Percentiles rank a stretch among this genome's conserved stretches.
phyloP scores from a whole-genome alignment of 139 green algal genomes.

The Tetraselmis striata region DNA sequence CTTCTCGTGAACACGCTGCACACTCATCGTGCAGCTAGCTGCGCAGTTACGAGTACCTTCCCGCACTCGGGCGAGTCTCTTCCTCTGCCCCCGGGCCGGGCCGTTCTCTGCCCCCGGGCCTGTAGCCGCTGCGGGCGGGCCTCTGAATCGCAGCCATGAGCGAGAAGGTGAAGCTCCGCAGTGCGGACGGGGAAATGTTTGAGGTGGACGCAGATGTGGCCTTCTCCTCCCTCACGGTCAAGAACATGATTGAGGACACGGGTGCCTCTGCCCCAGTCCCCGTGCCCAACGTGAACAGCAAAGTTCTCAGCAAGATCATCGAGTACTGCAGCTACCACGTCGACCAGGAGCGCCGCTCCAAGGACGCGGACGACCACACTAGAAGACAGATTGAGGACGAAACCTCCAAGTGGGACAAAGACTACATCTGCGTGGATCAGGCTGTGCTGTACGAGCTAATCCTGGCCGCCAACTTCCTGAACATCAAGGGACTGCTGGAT shows the following conservation, averaged over 20 bases:
- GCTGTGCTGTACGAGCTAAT: conserved; percentile 53
- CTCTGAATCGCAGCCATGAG: too few species aligned
- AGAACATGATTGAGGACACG: neutral
- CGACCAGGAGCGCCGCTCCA: conserved; percentile 9
- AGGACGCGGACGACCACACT: neutral
- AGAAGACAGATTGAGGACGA: conserved; percentile 27
- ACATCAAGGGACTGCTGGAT: conserved; percentile 59
- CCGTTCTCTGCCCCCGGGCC: too few species aligned
- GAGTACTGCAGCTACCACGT: conserved; percentile 59
- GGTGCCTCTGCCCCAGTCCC: neutral
- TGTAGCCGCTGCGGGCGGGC: too few species aligned
- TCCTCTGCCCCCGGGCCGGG: too few species aligned
- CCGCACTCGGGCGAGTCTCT: too few species aligned
- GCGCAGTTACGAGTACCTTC: too few species aligned
- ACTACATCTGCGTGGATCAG: conserved; percentile 60
- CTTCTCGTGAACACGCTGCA: too few species aligned
- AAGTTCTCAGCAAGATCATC: conserved; percentile 52
- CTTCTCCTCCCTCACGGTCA: conserved; percentile 23
- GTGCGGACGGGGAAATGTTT: conserved; percentile 38
- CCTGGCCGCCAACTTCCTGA: conserved; percentile 58
- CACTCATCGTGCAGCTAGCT: too few species aligned
- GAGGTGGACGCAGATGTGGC: conserved; percentile 40
- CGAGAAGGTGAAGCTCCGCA: conserved; percentile 34
- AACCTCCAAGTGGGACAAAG: conserved; percentile 43
- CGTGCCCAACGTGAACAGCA: conserved; percentile 28